These are phyloP conservation scores for Stentor roeselii DNA, from an alignment of 73 alveolate species.

Conservation along the genomic window DNA sequence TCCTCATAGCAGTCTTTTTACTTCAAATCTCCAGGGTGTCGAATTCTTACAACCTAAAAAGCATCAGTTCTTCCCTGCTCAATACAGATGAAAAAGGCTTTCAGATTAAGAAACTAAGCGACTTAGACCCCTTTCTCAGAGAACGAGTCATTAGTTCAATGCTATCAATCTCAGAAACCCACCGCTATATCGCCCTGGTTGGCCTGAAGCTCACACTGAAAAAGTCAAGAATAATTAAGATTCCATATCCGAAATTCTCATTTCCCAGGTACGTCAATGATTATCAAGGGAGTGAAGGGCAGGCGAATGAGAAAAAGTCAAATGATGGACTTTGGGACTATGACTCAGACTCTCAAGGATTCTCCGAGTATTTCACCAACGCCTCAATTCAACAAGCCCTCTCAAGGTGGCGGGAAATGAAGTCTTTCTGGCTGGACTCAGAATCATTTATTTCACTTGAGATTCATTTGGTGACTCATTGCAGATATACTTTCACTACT, in stretches of 20 bases:
- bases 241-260: not conserved
- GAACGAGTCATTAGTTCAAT: too few species aligned
- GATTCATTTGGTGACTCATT: slow-evolving; percentile 49
- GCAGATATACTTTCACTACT: slow-evolving; percentile 37
- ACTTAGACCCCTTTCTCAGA: too few species aligned
- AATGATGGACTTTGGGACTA: slow-evolving; percentile 17
- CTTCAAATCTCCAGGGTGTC: too few species aligned
- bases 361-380: slow-evolving; percentile 33
- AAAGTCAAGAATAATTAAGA: not conserved
- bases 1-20: too few species aligned
- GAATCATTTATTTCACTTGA: slow-evolving; percentile 30
- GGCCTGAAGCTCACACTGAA: slow-evolving; percentile 49
- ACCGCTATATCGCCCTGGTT: too few species aligned
- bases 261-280: slow-evolving; percentile 17
- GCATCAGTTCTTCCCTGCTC: too few species aligned
- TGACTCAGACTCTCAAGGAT: slow-evolving; percentile 43
- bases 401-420: not conserved
- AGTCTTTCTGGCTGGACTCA: slow-evolving; percentile 36
- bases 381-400: slow-evolving; percentile 30
- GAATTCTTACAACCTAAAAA: too few species aligned
- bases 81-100: too few species aligned
- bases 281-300: not conserved
- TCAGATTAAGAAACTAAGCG: too few species aligned
- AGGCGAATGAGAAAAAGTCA: slow-evolving; percentile 6
- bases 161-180: too few species aligned